Percentiles rank a stretch among this genome's conserved stretches.
phyloP scores from a whole-genome alignment of 805 yeast genomes.

The Cyberlindnera japonica region DNA sequence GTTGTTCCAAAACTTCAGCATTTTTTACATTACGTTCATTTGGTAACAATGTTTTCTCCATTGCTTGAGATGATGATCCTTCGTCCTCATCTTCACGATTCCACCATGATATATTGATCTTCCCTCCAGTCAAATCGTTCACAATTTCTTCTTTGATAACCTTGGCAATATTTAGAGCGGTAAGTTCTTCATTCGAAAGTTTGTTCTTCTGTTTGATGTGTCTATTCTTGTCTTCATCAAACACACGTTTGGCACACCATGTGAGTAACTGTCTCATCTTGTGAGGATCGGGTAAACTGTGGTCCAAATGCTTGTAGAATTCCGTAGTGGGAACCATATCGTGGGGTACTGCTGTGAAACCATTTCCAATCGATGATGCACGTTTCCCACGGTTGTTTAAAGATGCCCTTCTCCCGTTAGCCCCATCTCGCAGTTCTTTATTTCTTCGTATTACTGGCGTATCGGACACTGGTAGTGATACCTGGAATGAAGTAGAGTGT shows the following conservation, averaged over 20 bases:
- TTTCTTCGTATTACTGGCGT: slow-evolving; percentile 37
- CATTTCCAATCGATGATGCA: slow-evolving; percentile 71
- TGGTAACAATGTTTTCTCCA: slow-evolving; percentile 39
- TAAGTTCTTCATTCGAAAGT: slow-evolving; percentile 35
- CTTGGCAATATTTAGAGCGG: slow-evolving; percentile 50
- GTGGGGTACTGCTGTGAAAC: slow-evolving; percentile 66
- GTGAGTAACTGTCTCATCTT: slow-evolving; percentile 63
- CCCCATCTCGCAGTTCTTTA: slow-evolving; percentile 29
- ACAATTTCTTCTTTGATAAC: slow-evolving; percentile 62
- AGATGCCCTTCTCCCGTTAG: slow-evolving; percentile 44
- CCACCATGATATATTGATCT: slow-evolving; percentile 69
- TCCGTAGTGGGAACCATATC: slow-evolving; percentile 50
- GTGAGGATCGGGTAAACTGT: slow-evolving; percentile 65
- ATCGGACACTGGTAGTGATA: slow-evolving; percentile 33
- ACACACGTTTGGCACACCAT: slow-evolving; percentile 60
- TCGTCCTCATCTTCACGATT: slow-evolving; percentile 31
- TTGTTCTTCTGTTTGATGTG: slow-evolving; percentile 24
- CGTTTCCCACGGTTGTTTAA: slow-evolving; percentile 63
- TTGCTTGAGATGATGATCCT: slow-evolving; percentile 20
- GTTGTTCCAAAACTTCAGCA: slow-evolving; percentile 41
- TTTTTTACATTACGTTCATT: slow-evolving; percentile 61
- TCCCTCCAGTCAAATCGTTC: slow-evolving; percentile 55
- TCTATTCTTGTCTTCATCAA: slow-evolving; percentile 28
- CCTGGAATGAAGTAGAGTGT: slow-evolving; percentile 25
- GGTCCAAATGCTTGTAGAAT: slow-evolving; percentile 60